phyloP scores from a whole-genome alignment of 73 alveolate genomes.

The Paramecium biaurelia region DNA sequence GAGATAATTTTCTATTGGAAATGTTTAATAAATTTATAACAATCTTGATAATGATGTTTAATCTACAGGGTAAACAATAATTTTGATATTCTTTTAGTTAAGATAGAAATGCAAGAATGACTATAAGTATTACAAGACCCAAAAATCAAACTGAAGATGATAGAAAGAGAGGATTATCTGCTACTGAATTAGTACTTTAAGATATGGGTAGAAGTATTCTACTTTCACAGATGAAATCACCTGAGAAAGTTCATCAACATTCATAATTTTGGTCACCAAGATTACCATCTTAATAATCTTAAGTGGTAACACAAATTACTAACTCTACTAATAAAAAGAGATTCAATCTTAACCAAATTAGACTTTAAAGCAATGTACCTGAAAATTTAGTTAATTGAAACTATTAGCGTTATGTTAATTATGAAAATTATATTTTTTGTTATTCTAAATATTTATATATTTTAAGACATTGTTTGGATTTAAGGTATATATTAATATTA shows the following conservation, averaged over 20 bases:
- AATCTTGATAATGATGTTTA: background rate
- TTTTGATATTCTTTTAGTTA: background rate
- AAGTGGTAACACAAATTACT: background rate
- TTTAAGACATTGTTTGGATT: too few relatives aligned
- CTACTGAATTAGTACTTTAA: background rate
- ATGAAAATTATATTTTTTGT: background rate
- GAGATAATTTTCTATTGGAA: background rate
- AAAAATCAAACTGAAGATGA: background rate
- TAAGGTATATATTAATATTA: too few relatives aligned
- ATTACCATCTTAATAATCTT: background rate
- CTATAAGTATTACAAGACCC: slow-evolving; percentile 22
- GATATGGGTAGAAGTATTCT: background rate
- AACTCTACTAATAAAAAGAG: background rate
- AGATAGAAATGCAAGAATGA: background rate
- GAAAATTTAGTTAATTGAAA: background rate
- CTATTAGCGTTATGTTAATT: background rate
- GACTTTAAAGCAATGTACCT: background rate
- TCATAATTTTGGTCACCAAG: background rate
- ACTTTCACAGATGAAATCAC: background rate
- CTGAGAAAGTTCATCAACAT: background rate
- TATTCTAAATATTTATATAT: background rate
- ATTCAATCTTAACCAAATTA: background rate
- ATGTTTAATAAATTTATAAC: background rate
- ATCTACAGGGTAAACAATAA: background rate
- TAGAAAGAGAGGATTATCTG: slow-evolving; percentile 5